Base-by-base conservation (phyloP, 495 filamentous ascomycete species). In the Xylaria scruposa region DNA sequence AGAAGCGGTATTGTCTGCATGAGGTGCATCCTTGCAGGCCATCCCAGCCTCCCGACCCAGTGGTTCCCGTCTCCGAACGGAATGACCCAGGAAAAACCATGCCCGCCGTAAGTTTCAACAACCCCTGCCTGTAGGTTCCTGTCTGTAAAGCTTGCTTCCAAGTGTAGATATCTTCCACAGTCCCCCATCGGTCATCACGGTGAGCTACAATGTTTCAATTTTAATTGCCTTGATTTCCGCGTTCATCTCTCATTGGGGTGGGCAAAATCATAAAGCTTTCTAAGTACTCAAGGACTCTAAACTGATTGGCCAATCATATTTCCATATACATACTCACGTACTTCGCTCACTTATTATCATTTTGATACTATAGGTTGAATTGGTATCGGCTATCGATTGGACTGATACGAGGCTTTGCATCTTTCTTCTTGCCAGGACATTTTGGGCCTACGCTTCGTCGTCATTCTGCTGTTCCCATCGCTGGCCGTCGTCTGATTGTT, bases 31-130 rank as follows among this genome's bases (percentile, higher is more conserved):
- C 67, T 67, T 71, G 70, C 70, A 70, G 59, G 68, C 68, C 62
- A 71, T 71, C 70, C 70, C 53, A 36, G 70, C 49, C 59, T 66
- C 70, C 70, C 70, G 70, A 71, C 38, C 62, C 62, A 60, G 53
- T 60, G 70, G 70, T 71, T 71, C 70, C 68, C 67, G 26, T 60
- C 42, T 69, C 67, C 24, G 44, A 54, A 61, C 24, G 54, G 67
- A 31, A 59, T 31, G 24, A 54, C 24, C 54, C n/a, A 65, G 53
- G 38, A 51, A 71, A 36, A 67, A 33, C 49, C 69, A 47, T 66
- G 69, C 51, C 54, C 21, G 21, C n/a, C 54, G 21, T 70, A 42
- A 21, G 54, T 36, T 10, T 46, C 17, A 19, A 60, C 17, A 13
- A 71, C 51, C 70, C 70, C 70, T 66, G 70, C 62, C 42, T 47